Base-by-base conservation (phyloP, 257 asterid species). In the Buddleja alternifolia region DNA sequence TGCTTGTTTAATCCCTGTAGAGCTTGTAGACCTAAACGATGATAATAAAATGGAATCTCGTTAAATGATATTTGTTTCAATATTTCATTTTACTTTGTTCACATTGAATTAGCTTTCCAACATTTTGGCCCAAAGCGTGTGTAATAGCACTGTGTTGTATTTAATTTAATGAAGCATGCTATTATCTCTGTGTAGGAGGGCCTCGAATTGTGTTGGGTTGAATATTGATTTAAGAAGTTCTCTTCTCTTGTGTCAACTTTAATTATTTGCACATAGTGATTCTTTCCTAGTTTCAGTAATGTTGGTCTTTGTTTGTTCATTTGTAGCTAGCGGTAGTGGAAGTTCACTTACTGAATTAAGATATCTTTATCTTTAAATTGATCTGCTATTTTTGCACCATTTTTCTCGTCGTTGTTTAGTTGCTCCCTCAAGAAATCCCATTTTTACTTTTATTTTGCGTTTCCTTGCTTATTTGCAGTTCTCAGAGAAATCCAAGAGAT, bases 401-500 rank as follows among this genome's bases (percentile, higher is more conserved):
- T 12, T 4, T 16, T 61, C 44, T 23, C n/a, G 20, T 3, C 4
- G n/a, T 12, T 11, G 11, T 17, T 25, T 12, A 55, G 6, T 52
- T 55, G 37, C 24, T 20, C 20, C 61, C 8, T 25, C 37, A 14
- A 10, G 41, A 25, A 55, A 14, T 9, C 40, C 8, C 6, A 25
- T 55, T n/a, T 16, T 60, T 39, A 34, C 19, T 36, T 7, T 23
- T 46, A 25, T 11, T 19, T 29, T 29, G 34, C 5, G 34, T 29
- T 29, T 29, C 34, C 34, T 29, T 69, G 17, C 10, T n/a, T 59
- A 0, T 8, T 69, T 71, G 59, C 71, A 83, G 87, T 55, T 58
- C 83, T 8, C 80, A 63, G 55, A 16, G 64, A 20, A 16, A 60
- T 17, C 11, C 63, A 56, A 77, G 82, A 50, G 82, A 73, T 21